A percentile compares a stretch with the other conserved stretches of the same genome.
phyloP scores from a whole-genome alignment of 1,139 yeast genomes.

The Geotrichum citri-aurantii region DNA sequence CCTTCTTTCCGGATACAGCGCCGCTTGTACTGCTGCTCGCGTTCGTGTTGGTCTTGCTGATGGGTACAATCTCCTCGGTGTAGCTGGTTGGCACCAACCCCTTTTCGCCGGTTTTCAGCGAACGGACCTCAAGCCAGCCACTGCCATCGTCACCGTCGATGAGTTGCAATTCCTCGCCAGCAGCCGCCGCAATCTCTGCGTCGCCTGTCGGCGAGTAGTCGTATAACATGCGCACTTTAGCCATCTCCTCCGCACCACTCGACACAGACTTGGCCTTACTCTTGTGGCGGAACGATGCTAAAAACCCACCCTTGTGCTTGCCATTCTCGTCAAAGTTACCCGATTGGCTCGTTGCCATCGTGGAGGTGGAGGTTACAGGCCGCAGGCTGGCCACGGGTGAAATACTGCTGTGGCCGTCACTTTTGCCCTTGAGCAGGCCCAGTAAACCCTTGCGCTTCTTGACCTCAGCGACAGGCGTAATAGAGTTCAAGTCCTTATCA shows the following conservation, averaged over 20 bases:
- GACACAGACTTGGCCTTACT: slow-evolving; percentile 6
- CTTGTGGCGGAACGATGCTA: slow-evolving; percentile 13
- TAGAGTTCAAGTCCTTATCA: slow-evolving; percentile 42
- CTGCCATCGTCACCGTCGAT: slow-evolving; percentile 76
- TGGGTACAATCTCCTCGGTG: slow-evolving; percentile 44
- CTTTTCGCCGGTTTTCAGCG: slow-evolving; percentile 40
- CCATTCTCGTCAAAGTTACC: slow-evolving; percentile 9
- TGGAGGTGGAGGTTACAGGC: slow-evolving; percentile 12
- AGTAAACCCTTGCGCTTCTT: slow-evolving; percentile 29
- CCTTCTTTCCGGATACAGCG: slow-evolving; percentile 39
- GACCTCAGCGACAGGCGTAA: slow-evolving; percentile 34
- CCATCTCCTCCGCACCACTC: slow-evolving; percentile 2
- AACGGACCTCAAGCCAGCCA: slow-evolving; percentile 77
- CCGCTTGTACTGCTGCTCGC: slow-evolving; percentile 20
- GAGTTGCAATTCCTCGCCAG: slow-evolving; percentile 59
- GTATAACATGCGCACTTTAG: slow-evolving; percentile 55
- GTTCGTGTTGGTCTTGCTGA: slow-evolving; percentile 17
- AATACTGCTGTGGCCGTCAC: slow-evolving; percentile 22
- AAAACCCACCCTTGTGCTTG: slow-evolving; percentile 16
- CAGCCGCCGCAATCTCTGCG: slow-evolving; percentile 62
- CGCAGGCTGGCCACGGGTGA: slow-evolving; percentile 6
- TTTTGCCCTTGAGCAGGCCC: slow-evolving; percentile 21
- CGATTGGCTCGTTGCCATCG: slow-evolving; percentile 10
- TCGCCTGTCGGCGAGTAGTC: slow-evolving; percentile 63
- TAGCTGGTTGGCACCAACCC: slow-evolving; percentile 91